Evolutionary conservation across 2,329 filamentous ascomycete species (phyloP), one percentile per base, ranked within the genome.

Genomic region (Cladosporium sp.): DNA sequence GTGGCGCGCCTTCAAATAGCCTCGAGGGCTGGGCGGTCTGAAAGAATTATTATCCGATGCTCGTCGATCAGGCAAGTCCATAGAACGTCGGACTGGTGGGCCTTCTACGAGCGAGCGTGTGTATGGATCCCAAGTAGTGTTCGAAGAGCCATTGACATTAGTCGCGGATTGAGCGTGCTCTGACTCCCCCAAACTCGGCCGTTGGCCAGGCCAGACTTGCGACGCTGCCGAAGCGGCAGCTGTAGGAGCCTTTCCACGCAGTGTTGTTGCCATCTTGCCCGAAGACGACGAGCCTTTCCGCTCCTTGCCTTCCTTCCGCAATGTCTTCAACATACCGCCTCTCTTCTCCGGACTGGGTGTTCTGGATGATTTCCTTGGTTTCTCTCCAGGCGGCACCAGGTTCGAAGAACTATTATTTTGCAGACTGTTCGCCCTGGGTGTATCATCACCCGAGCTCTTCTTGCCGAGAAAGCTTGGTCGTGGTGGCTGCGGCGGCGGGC

Each of bases 301-400:
- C 36, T 71, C 68, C 59, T 68, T 70, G 37, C 47, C 47, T 28
- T 59, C 55, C 19, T 66, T 65, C 24, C 70, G 62, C 57, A 72
- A 48, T 39, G 70, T 72, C 61, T 66, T 68, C 60, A 84, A 69
- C 81, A 86, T 82, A 10, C 75, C 73, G 25, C 77, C 75, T 64
- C 81, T 85, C 70, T 83, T 83, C 50, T 86, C 84, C 3, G 84
- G 84, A 65, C 83, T 86, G 9, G 83, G 82, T 17, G 80, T 84
- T 57, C 83, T 77, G 34, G 81, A 81, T 19, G 74, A 70, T 52
- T 77, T 77, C 40, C 75, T 77, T n/a, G 61, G 40, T n/a, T 61
- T 50, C 7, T 62, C 57, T 17, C 36, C 39, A 20, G 67, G 65
- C 32, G 66, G 64, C 4, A 62, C 55, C 36, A 70, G 59, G 32